phyloP scores from a whole-genome alignment of 352 stramenopile genomes.

The Aphanomyces invadans region DNA sequence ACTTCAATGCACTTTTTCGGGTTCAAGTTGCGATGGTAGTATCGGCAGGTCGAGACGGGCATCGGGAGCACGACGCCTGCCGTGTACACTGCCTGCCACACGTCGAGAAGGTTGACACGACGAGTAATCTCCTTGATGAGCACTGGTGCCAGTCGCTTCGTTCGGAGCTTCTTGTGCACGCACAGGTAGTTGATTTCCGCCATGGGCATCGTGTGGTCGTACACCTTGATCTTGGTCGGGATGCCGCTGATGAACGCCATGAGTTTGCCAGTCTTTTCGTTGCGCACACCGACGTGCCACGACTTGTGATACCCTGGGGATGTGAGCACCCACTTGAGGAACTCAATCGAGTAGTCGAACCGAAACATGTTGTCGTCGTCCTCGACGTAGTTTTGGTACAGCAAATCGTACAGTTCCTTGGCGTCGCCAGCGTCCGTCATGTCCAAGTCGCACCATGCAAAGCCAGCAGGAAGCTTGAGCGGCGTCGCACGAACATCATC shows the following conservation, averaged over 20 bases:
- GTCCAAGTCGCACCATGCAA: slow-evolving; percentile 90
- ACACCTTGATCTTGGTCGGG: slow-evolving; percentile 74
- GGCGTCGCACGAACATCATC: slow-evolving; percentile 88
- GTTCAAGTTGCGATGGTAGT: slow-evolving; percentile 97
- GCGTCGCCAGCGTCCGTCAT: slow-evolving; percentile 65
- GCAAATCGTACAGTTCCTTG: slow-evolving; percentile 93
- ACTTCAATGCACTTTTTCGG: slow-evolving; percentile 98
- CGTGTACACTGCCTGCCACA: slow-evolving; percentile 98
- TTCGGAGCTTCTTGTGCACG: slow-evolving; percentile 97
- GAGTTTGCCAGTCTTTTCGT: slow-evolving; percentile 86
- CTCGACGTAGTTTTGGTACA: slow-evolving; percentile 98
- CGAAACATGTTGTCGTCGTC: slow-evolving; percentile 98
- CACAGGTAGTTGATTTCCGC: slow-evolving; percentile 99
- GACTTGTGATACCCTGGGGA: slow-evolving; percentile 88
- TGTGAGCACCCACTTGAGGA: slow-evolving; percentile 88
- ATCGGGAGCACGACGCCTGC: slow-evolving; percentile 95
- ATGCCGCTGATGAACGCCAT: slow-evolving; percentile 97
- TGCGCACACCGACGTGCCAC: slow-evolving; percentile 95
- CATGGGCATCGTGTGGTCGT: slow-evolving; percentile 43
- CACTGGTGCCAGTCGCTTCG: slow-evolving; percentile 95
- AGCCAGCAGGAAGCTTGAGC: slow-evolving; percentile 94
- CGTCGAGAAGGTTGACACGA: slow-evolving; percentile 90
- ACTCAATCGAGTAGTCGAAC: slow-evolving; percentile 83
- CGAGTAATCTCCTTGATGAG: slow-evolving; percentile 99
- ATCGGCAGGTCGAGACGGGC: slow-evolving; percentile 90